Conservation (phyloP, 2,329 filamentous ascomycete genomes). For the Epicoccum sorghinum region DNA sequence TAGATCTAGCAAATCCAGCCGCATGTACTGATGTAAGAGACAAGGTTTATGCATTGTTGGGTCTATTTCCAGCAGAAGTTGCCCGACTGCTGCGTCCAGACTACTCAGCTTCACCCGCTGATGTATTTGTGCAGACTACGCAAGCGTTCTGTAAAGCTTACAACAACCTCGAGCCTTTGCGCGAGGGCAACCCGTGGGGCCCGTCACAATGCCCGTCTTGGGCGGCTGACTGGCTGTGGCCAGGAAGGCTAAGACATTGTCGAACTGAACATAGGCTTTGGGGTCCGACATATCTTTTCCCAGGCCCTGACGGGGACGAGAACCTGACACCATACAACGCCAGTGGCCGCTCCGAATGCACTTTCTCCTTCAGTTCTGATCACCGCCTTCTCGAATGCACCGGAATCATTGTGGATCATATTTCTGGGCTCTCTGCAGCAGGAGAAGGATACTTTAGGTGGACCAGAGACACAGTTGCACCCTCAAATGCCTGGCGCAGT, state of each 20-base stretch:
- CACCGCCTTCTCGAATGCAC: conserved; percentile 1
- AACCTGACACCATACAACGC: neutral
- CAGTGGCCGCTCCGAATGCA: neutral
- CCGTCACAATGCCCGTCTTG: conserved; percentile 1
- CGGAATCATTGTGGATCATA: conserved; percentile 7
- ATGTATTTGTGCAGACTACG: neutral
- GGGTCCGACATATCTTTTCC: conserved; percentile 1
- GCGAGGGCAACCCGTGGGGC: conserved; percentile 13
- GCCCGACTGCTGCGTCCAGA: neutral
- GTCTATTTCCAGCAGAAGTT: neutral
- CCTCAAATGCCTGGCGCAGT: neutral
- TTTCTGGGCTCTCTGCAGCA: conserved; percentile 6
- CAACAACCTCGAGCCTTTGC: conserved; percentile 8
- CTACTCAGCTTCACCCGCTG: neutral
- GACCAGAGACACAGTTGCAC: neutral
- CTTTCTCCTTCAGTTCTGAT: neutral
- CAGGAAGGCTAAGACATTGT: neutral
- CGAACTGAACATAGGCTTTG: neutral
- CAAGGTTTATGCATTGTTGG: conserved; percentile 11
- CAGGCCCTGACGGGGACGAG: neutral
- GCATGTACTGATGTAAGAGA: neutral
- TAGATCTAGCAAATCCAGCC: conserved; percentile 7
- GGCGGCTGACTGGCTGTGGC: conserved; percentile 10
- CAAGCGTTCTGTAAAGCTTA: neutral
- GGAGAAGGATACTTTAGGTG: conserved; percentile 2